Percentiles rank a stretch among this genome's conserved stretches.
phyloP scores from a whole-genome alignment of 2,329 filamentous ascomycete genomes.

The Pseudopyrenochaeta lycopersici region DNA sequence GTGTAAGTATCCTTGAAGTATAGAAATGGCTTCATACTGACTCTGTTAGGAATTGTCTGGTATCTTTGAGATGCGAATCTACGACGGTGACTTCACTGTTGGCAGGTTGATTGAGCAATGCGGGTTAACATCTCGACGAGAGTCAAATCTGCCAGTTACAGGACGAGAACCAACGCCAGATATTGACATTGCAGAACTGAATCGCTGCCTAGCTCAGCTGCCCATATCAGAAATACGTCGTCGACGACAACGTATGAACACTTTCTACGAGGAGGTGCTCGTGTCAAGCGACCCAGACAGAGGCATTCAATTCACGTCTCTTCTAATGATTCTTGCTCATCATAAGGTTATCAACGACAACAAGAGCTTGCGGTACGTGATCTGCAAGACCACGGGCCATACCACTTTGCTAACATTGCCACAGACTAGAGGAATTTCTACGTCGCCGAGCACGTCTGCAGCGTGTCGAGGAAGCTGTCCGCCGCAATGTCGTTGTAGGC shows the following conservation, averaged over 20 bases:
- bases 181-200: conserved; percentile 79
- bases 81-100: conserved; percentile 89
- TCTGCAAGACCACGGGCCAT: not conserved
- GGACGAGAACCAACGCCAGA: conserved; percentile 48
- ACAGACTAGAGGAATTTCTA: conserved; percentile 89
- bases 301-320: conserved; percentile 89
- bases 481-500: conserved; percentile 86
- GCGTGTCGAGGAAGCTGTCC: conserved; percentile 92
- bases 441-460: conserved; percentile 89
- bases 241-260: conserved; percentile 81
- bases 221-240: conserved; percentile 78
- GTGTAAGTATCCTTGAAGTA: conserved; percentile 60
- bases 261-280: conserved; percentile 97
- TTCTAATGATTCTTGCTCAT: conserved; percentile 95
- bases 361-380: conserved; percentile 80
- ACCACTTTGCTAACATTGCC: conserved; percentile 19
- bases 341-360: conserved; percentile 99
- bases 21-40: conserved; percentile 10
- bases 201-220: conserved; percentile 74
- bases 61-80: conserved; percentile 96
- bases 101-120: conserved; percentile 87
- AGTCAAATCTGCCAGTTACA: conserved; percentile 58
- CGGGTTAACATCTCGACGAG: conserved; percentile 63
- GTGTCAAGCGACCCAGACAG: conserved; percentile 89
- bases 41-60: conserved; percentile 77